A percentile compares a stretch with the other conserved stretches of the same genome.
Conservation (phyloP, 176 grass and related monocot species). For the Oryza glaberrima region DNA sequence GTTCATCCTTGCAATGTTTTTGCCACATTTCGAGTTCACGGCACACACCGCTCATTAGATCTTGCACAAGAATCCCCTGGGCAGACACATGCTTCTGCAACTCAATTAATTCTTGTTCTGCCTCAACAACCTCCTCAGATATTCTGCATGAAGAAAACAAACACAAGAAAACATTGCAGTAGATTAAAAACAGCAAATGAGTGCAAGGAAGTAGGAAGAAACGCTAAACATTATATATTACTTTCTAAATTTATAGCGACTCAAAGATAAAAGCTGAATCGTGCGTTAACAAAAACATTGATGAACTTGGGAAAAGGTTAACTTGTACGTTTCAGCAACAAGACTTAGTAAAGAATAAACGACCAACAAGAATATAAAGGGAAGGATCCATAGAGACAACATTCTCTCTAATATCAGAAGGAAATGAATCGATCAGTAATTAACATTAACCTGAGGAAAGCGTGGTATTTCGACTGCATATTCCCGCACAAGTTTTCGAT, state of each 20-base stretch:
- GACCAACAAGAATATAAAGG: not conserved
- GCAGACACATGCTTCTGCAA: constrained; percentile 87
- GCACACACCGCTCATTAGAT: constrained; percentile 89
- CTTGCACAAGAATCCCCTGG: constrained; percentile 92
- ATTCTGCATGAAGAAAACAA: constrained; percentile 53
- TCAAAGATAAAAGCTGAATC: constrained; percentile 5
- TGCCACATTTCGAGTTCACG: constrained; percentile 80
- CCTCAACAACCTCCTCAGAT: constrained; percentile 93
- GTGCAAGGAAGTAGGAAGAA: constrained; percentile 13
- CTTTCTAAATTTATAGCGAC: not conserved
- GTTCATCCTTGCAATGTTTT: constrained; percentile 60
- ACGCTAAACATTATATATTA: constrained; percentile 2
- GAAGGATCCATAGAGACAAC: not conserved
- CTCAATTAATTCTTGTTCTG: constrained; percentile 86
- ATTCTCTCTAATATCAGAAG: not conserved
- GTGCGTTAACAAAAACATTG: not conserved
- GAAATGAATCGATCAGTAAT: not conserved
- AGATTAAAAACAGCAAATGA: constrained; percentile 15
- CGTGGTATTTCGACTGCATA: constrained; percentile 83
- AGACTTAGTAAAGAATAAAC: constrained; percentile 5
- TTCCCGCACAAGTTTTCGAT: constrained; percentile 90
- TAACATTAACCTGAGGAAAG: constrained; percentile 85
- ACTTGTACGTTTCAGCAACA: constrained; percentile 7
- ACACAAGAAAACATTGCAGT: constrained; percentile 11
- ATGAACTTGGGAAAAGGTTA: not conserved